Evolutionary conservation across 1,284 basidiomycete species (phyloP).

Genomic region (Ganoderma leucocontextum): DNA sequence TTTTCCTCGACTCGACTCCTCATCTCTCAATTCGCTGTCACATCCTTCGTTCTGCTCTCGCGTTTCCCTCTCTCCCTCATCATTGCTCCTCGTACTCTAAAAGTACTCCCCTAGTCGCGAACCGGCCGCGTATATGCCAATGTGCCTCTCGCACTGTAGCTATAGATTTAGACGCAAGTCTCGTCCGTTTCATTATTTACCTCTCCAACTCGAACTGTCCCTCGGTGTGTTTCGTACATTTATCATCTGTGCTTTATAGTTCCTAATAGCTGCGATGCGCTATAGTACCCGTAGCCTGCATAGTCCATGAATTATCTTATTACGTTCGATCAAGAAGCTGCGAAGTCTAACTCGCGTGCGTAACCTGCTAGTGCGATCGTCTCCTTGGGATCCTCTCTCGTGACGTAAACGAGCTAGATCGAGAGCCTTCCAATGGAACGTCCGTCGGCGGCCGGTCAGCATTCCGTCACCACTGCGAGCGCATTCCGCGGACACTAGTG

Average conservation of each 20-base stretch:
- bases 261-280: background rate
- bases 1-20: conserved; percentile 1
- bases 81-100: background rate
- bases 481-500: background rate
- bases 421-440: background rate
- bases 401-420: background rate
- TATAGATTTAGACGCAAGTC: background rate
- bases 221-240: background rate
- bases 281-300: background rate
- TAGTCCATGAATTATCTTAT: background rate
- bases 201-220: background rate
- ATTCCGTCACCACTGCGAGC: background rate
- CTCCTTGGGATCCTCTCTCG: background rate
- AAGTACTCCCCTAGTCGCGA: conserved; percentile 4
- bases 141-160: background rate
- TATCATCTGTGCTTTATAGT: background rate
- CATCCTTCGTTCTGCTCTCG: conserved; percentile 24
- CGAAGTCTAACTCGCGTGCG: conserved; percentile 3
- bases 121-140: conserved; percentile 2
- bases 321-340: background rate
- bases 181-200: background rate
- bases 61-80: conserved; percentile 1
- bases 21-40: conserved; percentile 16
- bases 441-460: background rate
- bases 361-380: background rate